Conservation (phyloP, 305 asterid species). For the Rubia peregrina region DNA sequence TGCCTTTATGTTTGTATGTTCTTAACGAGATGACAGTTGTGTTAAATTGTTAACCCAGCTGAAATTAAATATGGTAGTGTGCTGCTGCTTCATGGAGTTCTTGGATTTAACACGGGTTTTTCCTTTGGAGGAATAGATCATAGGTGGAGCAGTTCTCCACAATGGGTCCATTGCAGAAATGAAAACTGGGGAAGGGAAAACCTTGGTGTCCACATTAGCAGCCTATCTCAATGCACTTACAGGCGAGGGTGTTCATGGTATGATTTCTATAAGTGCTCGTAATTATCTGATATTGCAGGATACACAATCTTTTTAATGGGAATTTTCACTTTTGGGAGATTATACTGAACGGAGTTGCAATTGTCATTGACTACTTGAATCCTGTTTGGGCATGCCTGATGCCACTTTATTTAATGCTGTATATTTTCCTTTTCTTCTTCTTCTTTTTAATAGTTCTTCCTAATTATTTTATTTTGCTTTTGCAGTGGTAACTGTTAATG, state of each 20-base stretch:
- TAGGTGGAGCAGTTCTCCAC: constrained; percentile 98
- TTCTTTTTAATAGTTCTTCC: not conserved
- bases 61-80: not conserved
- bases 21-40: not conserved
- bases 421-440: not conserved
- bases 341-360: not conserved
- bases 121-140: constrained; percentile 45
- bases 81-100: not conserved
- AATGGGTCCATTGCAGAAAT: constrained; percentile 99
- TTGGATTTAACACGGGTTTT: constrained; percentile 2
- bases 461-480: not conserved
- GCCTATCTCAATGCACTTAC: constrained; percentile 96
- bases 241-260: constrained; percentile 99
- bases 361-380: not conserved
- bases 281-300: not conserved
- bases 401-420: not conserved
- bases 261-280: constrained; percentile 9
- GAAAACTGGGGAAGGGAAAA: constrained; percentile 99
- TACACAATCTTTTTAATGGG: not conserved
- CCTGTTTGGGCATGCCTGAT: not conserved
- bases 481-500: constrained; percentile 96
- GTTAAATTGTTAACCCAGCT: not conserved
- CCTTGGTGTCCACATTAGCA: constrained; percentile 94
- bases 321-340: not conserved
- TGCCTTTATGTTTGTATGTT: constrained; percentile 4